phyloP scores from a whole-genome alignment of 2,329 filamentous ascomycete species.

The Colletotrichum zoysiae region DNA sequence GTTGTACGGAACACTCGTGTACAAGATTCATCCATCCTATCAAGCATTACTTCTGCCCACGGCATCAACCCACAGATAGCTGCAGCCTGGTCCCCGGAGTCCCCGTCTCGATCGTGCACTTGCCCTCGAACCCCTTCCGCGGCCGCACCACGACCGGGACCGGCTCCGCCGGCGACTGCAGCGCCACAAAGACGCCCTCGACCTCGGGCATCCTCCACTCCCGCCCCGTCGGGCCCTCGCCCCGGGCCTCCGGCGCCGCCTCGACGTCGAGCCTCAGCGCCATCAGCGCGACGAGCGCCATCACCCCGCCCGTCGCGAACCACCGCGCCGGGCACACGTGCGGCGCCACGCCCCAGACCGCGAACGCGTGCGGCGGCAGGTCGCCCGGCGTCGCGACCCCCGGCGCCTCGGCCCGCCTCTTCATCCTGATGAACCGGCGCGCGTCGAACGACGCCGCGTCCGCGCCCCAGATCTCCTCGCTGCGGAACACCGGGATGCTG shows the following conservation, averaged over 20 bases:
- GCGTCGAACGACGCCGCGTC: slow-evolving; percentile 47
- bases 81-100: slow-evolving; percentile 8
- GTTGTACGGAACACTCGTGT: neutral
- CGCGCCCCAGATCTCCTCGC: slow-evolving; percentile 45
- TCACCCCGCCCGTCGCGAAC: slow-evolving; percentile 23
- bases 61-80: slow-evolving; percentile 6
- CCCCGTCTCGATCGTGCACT: slow-evolving; percentile 4
- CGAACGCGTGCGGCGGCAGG: slow-evolving; percentile 21
- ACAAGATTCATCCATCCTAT: too few species aligned
- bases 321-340: slow-evolving; percentile 31
- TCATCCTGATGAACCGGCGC: slow-evolving; percentile 47
- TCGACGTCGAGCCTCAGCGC: slow-evolving; percentile 19
- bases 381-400: slow-evolving; percentile 19
- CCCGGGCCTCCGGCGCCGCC: neutral
- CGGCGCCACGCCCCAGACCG: slow-evolving; percentile 16
- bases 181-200: neutral
- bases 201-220: slow-evolving; percentile 3
- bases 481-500: slow-evolving; percentile 20
- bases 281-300: slow-evolving; percentile 27
- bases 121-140: slow-evolving; percentile 17
- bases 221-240: neutral
- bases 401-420: neutral
- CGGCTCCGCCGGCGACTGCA: slow-evolving; percentile 17
- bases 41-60: neutral
- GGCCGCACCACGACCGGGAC: neutral